These are phyloP conservation scores for Lentinula detonsa DNA, from an alignment of 768 basidiomycete genomes.

Conservation along the genomic window DNA sequence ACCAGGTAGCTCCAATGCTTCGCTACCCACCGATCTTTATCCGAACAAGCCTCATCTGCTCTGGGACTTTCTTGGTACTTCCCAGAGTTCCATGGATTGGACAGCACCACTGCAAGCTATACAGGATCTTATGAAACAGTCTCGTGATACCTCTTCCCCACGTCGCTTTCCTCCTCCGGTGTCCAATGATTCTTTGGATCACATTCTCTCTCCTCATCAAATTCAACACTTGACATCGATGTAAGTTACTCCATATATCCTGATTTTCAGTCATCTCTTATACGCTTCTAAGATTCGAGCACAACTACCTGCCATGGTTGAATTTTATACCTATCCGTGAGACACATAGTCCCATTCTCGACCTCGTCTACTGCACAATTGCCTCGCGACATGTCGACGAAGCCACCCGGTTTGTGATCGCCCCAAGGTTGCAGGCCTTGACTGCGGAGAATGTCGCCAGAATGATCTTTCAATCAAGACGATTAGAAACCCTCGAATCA, in stretches of 20 bases:
- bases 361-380: constrained; percentile 34
- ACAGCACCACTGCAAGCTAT: constrained; percentile 35
- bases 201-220: constrained; percentile 24
- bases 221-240: constrained; percentile 23
- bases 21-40: background rate
- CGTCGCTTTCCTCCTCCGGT: constrained; percentile 16
- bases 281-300: constrained; percentile 25
- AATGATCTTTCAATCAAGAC: constrained; percentile 33
- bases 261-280: background rate
- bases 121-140: constrained; percentile 26
- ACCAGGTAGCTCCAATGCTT: background rate
- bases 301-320: constrained; percentile 37
- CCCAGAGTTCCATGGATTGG: constrained; percentile 28
- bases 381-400: constrained; percentile 32
- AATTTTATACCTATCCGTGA: constrained; percentile 26
- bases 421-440: constrained; percentile 27
- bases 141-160: constrained; percentile 3
- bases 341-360: constrained; percentile 23
- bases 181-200: constrained; percentile 18
- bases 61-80: constrained; percentile 31
- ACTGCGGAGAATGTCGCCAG: constrained; percentile 32
- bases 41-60: constrained; percentile 10
- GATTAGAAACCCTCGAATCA: constrained; percentile 25
- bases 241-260: constrained; percentile 15
- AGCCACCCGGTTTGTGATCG: constrained; percentile 23